Evolutionary conservation across 768 basidiomycete genomes (phyloP).

Genomic region (Dacryopinax spathularia): DNA sequence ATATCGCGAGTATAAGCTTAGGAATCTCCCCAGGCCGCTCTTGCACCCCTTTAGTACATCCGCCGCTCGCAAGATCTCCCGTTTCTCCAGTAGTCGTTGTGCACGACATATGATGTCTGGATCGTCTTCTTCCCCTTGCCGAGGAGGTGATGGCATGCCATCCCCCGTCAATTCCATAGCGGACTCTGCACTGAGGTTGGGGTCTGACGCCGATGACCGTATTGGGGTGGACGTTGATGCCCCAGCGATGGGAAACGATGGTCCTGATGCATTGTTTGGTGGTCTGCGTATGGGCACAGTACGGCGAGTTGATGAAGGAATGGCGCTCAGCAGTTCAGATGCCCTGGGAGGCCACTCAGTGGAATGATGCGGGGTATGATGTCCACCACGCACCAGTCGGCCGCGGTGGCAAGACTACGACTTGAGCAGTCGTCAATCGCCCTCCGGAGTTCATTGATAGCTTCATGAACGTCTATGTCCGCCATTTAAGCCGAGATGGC

Average conservation of each 20-base stretch:
- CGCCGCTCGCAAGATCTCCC: slow-evolving; percentile 58
- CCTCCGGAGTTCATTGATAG: slow-evolving; percentile 5
- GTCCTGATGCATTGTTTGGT: neutral
- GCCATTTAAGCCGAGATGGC: neutral
- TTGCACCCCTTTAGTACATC: slow-evolving; percentile 49
- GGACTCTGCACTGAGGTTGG: slow-evolving; percentile 8
- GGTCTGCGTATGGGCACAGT: neutral
- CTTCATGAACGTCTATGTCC: neutral
- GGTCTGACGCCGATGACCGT: neutral
- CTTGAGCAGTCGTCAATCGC: slow-evolving; percentile 11
- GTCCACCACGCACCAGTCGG: slow-evolving; percentile 11
- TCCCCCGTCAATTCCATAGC: slow-evolving; percentile 16
- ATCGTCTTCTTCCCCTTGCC: slow-evolving; percentile 48
- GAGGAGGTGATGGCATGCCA: slow-evolving; percentile 13
- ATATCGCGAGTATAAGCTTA: slow-evolving; percentile 67
- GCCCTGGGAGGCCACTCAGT: neutral
- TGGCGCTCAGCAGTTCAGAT: neutral
- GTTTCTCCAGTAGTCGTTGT: slow-evolving; percentile 55
- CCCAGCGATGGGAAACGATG: slow-evolving; percentile 1
- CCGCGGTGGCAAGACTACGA: slow-evolving; percentile 8
- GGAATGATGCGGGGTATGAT: neutral
- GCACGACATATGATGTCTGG: slow-evolving; percentile 41
- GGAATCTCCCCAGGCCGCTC: slow-evolving; percentile 60
- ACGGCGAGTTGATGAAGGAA: neutral
- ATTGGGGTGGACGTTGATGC: slow-evolving; percentile 8